Evolutionary conservation across 2,329 filamentous ascomycete genomes (phyloP).

Genomic region (Colletotrichum ledebouriae): DNA sequence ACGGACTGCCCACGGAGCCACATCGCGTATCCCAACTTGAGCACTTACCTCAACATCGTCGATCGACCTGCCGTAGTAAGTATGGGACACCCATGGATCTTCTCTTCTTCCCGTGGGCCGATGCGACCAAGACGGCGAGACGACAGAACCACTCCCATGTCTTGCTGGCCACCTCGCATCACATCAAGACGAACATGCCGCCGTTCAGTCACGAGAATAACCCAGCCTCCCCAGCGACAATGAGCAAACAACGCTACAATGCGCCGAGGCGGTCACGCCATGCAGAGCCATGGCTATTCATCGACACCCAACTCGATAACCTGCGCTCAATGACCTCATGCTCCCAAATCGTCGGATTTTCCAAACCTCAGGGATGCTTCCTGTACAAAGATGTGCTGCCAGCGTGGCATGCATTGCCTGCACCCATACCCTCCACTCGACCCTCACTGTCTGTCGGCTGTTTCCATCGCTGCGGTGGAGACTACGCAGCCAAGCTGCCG

Average conservation of each 20-base stretch:
- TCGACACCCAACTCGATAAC: conserved; percentile 36
- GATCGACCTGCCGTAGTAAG: conserved; percentile 24
- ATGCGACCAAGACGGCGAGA: conserved; percentile 25
- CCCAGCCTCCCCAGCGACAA: conserved; percentile 26
- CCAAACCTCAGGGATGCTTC: conserved; percentile 24
- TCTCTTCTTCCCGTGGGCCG: conserved; percentile 23
- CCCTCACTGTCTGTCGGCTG: conserved; percentile 38
- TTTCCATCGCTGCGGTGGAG: conserved; percentile 38
- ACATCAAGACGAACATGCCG: background rate
- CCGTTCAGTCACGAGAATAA: background rate
- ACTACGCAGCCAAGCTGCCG: conserved; percentile 39
- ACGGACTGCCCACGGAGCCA: conserved; percentile 18
- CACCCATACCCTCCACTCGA: conserved; percentile 37
- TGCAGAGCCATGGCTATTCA: conserved; percentile 13
- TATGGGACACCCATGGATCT: conserved; percentile 22
- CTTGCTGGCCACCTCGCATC: background rate
- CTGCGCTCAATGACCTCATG: conserved; percentile 41
- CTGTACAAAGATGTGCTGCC: conserved; percentile 40
- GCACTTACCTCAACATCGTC: conserved; percentile 5
- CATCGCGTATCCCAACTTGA: conserved; percentile 19
- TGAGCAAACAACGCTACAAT: conserved; percentile 36
- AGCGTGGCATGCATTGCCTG: conserved; percentile 43
- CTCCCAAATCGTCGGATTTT: conserved; percentile 39
- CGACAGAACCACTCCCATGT: conserved; percentile 2
- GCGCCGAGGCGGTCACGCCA: conserved; percentile 16